Conservation (phyloP, 176 grass and related monocot species). For the Oryza punctata region DNA sequence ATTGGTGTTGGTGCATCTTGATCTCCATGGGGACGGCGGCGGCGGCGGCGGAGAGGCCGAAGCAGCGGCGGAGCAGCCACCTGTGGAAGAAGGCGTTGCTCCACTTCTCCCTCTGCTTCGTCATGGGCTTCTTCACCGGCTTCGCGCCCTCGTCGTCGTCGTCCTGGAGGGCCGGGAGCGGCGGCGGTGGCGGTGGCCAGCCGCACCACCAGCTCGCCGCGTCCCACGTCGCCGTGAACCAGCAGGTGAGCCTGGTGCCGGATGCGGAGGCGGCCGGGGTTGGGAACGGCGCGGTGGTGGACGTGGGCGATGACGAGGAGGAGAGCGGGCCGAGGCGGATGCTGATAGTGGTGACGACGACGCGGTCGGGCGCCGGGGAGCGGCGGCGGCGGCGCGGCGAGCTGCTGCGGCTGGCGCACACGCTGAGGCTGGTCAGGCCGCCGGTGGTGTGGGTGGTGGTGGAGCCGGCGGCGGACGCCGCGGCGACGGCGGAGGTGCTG, state of each 20-base stretch:
- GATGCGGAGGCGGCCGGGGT: background rate
- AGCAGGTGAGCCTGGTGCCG: conserved; percentile 20
- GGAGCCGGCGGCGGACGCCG: conserved; percentile 56
- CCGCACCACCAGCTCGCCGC: conserved; percentile 33
- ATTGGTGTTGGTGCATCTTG: background rate
- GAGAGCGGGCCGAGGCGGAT: conserved; percentile 33
- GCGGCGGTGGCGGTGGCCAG: background rate
- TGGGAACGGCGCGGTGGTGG: conserved; percentile 19
- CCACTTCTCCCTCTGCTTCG: conserved; percentile 98
- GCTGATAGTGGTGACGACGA: conserved; percentile 90
- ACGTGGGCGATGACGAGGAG: conserved; percentile 47
- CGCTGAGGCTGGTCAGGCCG: conserved; percentile 62
- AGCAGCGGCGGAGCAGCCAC: conserved; percentile 57
- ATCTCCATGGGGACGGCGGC: conserved; percentile 51
- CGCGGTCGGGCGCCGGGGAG: conserved; percentile 44
- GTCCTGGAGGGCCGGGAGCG: background rate
- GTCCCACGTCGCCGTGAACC: conserved; percentile 25
- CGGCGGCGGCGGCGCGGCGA: conserved; percentile 45
- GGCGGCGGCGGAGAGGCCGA: conserved; percentile 44
- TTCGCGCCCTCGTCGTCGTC: conserved; percentile 74
- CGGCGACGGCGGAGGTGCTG: conserved; percentile 67
- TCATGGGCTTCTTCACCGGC: conserved; percentile 98
- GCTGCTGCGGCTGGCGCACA: conserved; percentile 73
- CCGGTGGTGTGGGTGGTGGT: conserved; percentile 93
- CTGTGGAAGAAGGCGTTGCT: conserved; percentile 93